Evolutionary conservation across 306 rosid genomes (phyloP).

Genomic region (Prunus persica): Prunus_persica_NCBIv2 NC_034009.1:12272501-12273000

Average conservation of each 20-base stretch:
- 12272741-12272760: neutral
- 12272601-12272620: neutral
- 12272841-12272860: conserved; percentile 51
- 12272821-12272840: neutral
- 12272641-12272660: neutral
- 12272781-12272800: neutral
- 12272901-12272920: conserved; percentile 93
- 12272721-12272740: neutral
- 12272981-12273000: conserved; percentile 2
- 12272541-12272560: neutral
- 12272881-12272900: conserved; percentile 96
- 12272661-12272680: neutral
- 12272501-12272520: conserved; percentile 48
- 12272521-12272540: neutral
- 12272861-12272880: conserved; percentile 97
- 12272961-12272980: conserved; percentile 61
- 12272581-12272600: neutral
- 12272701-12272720: neutral
- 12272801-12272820: neutral
- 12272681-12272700: neutral
- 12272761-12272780: neutral
- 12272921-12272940: conserved; percentile 93
- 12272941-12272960: conserved; percentile 99
- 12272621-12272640: neutral
- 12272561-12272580: neutral